Evolutionary conservation across 176 grass and related monocot species (phyloP), one percentile per base, ranked within the genome.

Genomic region (Dactylis glomerata): DNA sequence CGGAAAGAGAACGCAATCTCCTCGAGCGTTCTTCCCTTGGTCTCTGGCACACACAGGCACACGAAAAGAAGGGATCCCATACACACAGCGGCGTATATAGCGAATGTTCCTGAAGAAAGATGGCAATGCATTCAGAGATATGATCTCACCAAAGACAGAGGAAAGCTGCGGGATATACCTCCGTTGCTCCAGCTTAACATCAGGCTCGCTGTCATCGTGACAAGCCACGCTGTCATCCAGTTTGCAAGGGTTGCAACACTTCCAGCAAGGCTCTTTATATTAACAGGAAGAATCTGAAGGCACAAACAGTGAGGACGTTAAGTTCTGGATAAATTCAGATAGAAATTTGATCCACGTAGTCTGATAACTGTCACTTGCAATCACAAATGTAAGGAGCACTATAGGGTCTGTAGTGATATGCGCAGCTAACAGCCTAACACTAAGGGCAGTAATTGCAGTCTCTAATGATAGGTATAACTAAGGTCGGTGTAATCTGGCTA

Each of bases 211-310:
- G 91, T 98, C 96, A 98, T 98, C 34, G 96, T 98, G 81, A 95
- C 77, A 15, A n/a, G 67, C 82, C 85, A 98, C n/a, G 96, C 85
- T 24, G 91, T 92, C 73, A 93, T 80, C 92, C 96, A 98, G 83
- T 98, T 98, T 1, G 87, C 87, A 50, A 98, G 92, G 34, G 96
- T 98, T 11, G 96, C 96, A 15, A 95, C 91, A 79, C 96, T 98
- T 87, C 96, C 96, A 54, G 96, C 92, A 86, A 98, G 91, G 42
- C 92, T 91, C 91, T 98, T 98, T 62, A 98, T 98, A 52, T 90
- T 98, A 32, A 92, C 86, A 28, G 90, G 91, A 82, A 92, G 93
- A 83, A 90, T 90, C 84, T 90, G 84, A 82, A 84, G 15, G 63
- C 37, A 83, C 26, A 40, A 7, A 57, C 22, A 5, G 81, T 19